A percentile compares a stretch with the other conserved stretches of the same genome.
phyloP scores from a whole-genome alignment of 805 yeast genomes.

The Saccharomyces eubayanus region DNA sequence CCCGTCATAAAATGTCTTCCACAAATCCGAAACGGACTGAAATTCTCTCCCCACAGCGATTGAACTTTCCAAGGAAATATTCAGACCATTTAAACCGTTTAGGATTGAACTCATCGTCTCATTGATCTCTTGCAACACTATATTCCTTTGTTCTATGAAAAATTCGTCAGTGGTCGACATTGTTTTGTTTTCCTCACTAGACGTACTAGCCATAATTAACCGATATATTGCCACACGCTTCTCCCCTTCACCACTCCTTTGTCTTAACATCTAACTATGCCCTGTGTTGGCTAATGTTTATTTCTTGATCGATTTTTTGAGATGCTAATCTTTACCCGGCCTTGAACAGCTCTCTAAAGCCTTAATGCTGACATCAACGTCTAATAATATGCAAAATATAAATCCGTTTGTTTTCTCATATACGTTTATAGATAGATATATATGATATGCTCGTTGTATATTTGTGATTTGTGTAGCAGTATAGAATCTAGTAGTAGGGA shows the following conservation, averaged over 20 bases:
- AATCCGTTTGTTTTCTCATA: not conserved
- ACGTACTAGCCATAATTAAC: slow-evolving; percentile 1
- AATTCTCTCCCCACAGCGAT: slow-evolving; percentile 71
- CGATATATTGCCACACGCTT: not conserved
- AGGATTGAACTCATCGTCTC: slow-evolving; percentile 54
- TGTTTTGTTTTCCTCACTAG: slow-evolving; percentile 1
- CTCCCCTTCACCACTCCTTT: not conserved
- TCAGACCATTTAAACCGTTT: slow-evolving; percentile 54
- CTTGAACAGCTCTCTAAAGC: not conserved
- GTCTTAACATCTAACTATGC: not conserved
- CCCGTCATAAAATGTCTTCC: slow-evolving; percentile 62
- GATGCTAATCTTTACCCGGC: not conserved
- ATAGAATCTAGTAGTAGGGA: not conserved
- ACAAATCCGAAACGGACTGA: slow-evolving; percentile 58
- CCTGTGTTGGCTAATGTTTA: not conserved
- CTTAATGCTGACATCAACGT: not conserved
- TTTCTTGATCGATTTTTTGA: not conserved
- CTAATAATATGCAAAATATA: not conserved
- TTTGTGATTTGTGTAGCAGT: not conserved
- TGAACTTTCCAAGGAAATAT: slow-evolving; percentile 57
- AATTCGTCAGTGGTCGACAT: slow-evolving; percentile 16
- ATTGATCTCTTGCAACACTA: slow-evolving; percentile 26
- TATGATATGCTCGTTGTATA: not conserved
- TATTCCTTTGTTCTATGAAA: slow-evolving; percentile 26
- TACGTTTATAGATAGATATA: not conserved